Percentiles rank a stretch among this genome's conserved stretches.
These are phyloP conservation scores for Melaleuca quinquenervia DNA, from an alignment of 345 rosid genomes.

Conservation along the genomic window DNA sequence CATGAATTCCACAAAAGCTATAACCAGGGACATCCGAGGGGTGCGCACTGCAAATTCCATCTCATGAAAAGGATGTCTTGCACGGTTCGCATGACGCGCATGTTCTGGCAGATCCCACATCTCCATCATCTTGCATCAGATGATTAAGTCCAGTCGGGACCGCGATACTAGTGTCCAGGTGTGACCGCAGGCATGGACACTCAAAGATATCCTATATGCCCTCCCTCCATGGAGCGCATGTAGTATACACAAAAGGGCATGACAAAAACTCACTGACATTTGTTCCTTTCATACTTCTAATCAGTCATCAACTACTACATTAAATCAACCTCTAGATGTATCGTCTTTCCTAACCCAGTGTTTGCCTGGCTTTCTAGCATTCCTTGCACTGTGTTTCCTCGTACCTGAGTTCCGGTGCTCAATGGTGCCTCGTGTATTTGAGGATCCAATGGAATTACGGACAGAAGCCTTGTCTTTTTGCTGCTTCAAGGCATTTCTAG, in stretches of 20 bases:
- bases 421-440: conserved; percentile 13
- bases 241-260: neutral
- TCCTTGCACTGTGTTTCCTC: conserved; percentile 14
- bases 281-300: neutral
- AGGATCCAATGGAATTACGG: conserved; percentile 5
- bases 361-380: conserved; percentile 16
- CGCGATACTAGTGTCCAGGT: neutral
- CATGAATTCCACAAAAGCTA: neutral
- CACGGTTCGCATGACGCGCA: neutral
- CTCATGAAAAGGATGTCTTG: neutral
- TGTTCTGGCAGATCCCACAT: neutral
- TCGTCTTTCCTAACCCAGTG: conserved; percentile 39
- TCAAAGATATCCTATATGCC: neutral
- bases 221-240: neutral
- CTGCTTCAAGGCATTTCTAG: neutral
- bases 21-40: neutral
- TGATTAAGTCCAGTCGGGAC: neutral
- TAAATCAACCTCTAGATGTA: neutral
- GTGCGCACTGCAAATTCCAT: neutral
- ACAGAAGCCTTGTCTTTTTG: neutral
- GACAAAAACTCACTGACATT: neutral
- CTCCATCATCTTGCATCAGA: neutral
- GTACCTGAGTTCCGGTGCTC: conserved; percentile 7
- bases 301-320: neutral
- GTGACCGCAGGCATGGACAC: neutral